Percentiles rank a stretch among this genome's conserved stretches.
Conservation (phyloP, 1,139 yeast species). For the Zygoascus meyerae region DNA sequence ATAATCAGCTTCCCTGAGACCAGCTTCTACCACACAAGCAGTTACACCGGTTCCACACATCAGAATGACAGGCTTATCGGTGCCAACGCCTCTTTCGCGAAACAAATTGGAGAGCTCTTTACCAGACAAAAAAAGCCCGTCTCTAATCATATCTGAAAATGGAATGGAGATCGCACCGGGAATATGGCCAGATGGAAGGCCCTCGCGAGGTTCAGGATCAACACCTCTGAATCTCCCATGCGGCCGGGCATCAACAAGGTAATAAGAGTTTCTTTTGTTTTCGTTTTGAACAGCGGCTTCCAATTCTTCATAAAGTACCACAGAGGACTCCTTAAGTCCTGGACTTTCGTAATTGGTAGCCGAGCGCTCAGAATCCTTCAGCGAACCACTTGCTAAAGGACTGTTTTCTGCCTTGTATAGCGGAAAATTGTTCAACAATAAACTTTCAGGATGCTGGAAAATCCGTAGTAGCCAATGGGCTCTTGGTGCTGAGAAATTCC, state of each 20-base stretch:
- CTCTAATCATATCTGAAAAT: conserved; percentile 48
- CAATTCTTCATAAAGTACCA: conserved; percentile 61
- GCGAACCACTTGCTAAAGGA: conserved; percentile 35
- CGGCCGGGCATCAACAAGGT: conserved; percentile 76
- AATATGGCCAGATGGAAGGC: conserved; percentile 81
- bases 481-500: conserved; percentile 83
- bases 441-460: conserved; percentile 66
- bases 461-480: conserved; percentile 83
- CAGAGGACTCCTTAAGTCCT: conserved; percentile 42
- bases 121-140: conserved; percentile 44
- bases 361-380: conserved; percentile 23
- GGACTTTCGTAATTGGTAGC: conserved; percentile 37
- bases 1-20: conserved; percentile 54
- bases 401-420: conserved; percentile 41
- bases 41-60: conserved; percentile 97
- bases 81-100: conserved; percentile 35
- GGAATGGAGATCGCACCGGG: conserved; percentile 81
- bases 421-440: conserved; percentile 63
- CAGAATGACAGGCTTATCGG: conserved; percentile 61
- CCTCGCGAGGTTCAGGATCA: conserved; percentile 84
- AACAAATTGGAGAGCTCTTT: conserved; percentile 46
- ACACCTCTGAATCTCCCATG: conserved; percentile 66
- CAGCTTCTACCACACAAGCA: conserved; percentile 75
- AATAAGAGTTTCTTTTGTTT: conserved; percentile 41
- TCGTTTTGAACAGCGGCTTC: conserved; percentile 48